These are phyloP conservation scores for Arabis alpina DNA, from an alignment of 345 rosid genomes.

Conservation along the genomic window DNA sequence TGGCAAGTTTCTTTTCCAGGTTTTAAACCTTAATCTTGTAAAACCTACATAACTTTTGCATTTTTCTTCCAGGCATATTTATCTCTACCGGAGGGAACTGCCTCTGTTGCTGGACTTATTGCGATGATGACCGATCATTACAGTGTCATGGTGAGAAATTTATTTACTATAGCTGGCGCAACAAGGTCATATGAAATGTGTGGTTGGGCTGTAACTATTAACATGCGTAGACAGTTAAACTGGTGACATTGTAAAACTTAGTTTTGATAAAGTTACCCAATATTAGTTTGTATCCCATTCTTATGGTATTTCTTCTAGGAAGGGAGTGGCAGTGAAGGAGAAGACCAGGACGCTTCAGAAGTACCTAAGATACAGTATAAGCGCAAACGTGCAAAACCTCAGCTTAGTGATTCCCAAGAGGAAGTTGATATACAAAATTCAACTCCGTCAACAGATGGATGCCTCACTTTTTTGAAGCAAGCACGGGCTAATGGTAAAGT, in stretches of 20 bases:
- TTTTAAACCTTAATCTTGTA: background rate
- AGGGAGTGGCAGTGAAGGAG: constrained; percentile 81
- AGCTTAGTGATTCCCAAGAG: constrained; percentile 56
- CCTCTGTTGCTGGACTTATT: constrained; percentile 91
- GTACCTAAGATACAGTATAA: constrained; percentile 55
- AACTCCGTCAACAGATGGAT: constrained; percentile 63
- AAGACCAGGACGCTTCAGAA: constrained; percentile 59
- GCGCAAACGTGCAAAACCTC: constrained; percentile 63
- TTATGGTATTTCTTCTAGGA: constrained; percentile 54
- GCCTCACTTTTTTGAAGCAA: constrained; percentile 76
- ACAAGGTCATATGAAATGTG: constrained; percentile 18
- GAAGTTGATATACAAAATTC: constrained; percentile 48
- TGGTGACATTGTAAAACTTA: background rate
- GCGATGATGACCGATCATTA: constrained; percentile 99
- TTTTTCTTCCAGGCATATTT: constrained; percentile 74
- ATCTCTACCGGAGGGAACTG: constrained; percentile 93
- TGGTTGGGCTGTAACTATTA: constrained; percentile 13
- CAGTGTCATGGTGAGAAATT: constrained; percentile 69
- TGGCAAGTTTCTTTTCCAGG: constrained; percentile 12
- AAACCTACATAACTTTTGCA: constrained; percentile 6
- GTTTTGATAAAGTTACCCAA: constrained; percentile 24
- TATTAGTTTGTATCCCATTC: constrained; percentile 24
- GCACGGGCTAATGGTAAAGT: constrained; percentile 63
- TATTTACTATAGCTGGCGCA: constrained; percentile 5
- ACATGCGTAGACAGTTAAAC: constrained; percentile 9